Evolutionary conservation across 1,284 basidiomycete genomes (phyloP).

Genomic region (Pseudozyma thailandica): DNA sequence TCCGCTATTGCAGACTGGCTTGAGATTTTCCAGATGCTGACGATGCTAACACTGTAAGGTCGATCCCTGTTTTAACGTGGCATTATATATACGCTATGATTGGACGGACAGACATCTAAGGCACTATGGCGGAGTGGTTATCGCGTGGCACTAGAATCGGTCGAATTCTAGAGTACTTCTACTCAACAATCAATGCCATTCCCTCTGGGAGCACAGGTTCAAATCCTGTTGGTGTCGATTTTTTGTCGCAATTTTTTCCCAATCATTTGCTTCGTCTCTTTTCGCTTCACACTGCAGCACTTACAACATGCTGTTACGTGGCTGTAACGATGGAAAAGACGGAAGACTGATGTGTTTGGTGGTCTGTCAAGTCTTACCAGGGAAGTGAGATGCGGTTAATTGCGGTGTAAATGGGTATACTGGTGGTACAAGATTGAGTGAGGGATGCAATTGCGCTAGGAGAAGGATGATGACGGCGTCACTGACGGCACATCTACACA

Average conservation of each 20-base stretch:
- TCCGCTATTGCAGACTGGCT: too few species aligned
- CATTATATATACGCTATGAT: not conserved
- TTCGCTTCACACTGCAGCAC: not conserved
- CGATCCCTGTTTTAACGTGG: too few species aligned
- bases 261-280: too few species aligned
- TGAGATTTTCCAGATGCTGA: too few species aligned
- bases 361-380: too few species aligned
- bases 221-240: slow-evolving; percentile 46
- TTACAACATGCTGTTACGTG: not conserved
- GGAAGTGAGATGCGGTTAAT: too few species aligned
- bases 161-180: slow-evolving; percentile 23
- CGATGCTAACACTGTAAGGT: too few species aligned
- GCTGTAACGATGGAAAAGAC: too few species aligned
- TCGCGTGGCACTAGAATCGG: slow-evolving; percentile 45
- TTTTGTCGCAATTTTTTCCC: slow-evolving; percentile 4
- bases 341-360: too few species aligned
- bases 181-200: slow-evolving; percentile 37
- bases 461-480: too few species aligned
- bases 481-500: too few species aligned
- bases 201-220: slow-evolving; percentile 49
- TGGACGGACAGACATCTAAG: not conserved
- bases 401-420: slow-evolving; percentile 6
- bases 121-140: slow-evolving; percentile 49
- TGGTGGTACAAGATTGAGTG: not conserved
- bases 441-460: not conserved